A percentile compares a stretch with the other conserved stretches of the same genome.
phyloP scores from a whole-genome alignment of 345 rosid genomes.

The Euclidium syriacum region DNA sequence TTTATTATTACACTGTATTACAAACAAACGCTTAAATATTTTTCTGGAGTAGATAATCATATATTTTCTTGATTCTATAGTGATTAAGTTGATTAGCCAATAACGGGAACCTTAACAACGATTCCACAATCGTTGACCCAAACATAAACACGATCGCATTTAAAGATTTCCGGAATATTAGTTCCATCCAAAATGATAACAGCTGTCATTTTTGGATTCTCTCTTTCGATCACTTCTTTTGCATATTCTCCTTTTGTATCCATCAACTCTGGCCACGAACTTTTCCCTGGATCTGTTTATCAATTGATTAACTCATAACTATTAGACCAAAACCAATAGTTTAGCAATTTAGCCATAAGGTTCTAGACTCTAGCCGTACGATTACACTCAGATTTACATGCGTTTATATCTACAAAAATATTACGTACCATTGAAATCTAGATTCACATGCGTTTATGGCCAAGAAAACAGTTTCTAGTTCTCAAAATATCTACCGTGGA shows the following conservation, averaged over 20 bases:
- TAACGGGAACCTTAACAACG: slow-evolving; percentile 1
- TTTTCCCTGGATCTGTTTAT: slow-evolving; percentile 23
- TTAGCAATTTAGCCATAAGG: too few species aligned
- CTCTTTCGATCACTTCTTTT: slow-evolving; percentile 25
- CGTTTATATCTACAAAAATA: too few species aligned
- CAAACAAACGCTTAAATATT: background rate
- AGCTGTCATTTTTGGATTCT: slow-evolving; percentile 22
- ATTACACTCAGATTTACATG: too few species aligned
- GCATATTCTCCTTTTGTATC: slow-evolving; percentile 22
- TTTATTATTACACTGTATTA: background rate
- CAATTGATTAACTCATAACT: background rate
- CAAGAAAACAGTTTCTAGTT: too few species aligned
- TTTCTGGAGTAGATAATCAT: background rate
- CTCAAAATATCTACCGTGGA: too few species aligned
- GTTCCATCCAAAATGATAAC: slow-evolving; percentile 1
- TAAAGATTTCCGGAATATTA: background rate
- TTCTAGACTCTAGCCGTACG: too few species aligned
- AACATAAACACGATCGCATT: slow-evolving; percentile 8
- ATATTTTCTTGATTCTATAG: background rate
- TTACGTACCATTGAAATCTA: too few species aligned
- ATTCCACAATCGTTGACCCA: slow-evolving; percentile 18
- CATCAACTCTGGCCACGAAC: slow-evolving; percentile 20
- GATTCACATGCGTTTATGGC: too few species aligned
- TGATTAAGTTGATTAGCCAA: background rate
- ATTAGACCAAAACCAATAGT: background rate